Conservation (phyloP, 441 rosid species). For the Pelargonium fulgidum region DNA sequence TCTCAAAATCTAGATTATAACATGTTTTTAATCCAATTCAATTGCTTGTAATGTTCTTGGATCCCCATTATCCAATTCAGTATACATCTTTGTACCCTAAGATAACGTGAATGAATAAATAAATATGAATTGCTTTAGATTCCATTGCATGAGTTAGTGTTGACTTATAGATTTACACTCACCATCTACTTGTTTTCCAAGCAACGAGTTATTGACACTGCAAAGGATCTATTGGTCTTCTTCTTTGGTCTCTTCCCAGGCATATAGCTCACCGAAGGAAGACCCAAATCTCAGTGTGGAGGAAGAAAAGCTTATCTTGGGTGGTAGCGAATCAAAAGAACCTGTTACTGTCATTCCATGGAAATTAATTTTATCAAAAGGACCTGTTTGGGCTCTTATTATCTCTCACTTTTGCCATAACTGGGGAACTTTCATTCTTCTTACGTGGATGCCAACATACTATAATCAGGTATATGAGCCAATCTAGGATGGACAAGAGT, state of each 20-base stretch:
- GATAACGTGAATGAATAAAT: too few relatives aligned
- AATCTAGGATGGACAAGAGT: neutral
- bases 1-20: neutral
- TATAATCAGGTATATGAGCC: conserved; percentile 69
- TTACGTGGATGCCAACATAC: conserved; percentile 99
- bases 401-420: conserved; percentile 95
- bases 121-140: neutral
- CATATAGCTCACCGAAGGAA: conserved; percentile 81
- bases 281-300: conserved; percentile 64
- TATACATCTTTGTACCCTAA: too few relatives aligned
- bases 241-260: conserved; percentile 42
- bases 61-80: neutral
- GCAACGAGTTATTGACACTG: neutral
- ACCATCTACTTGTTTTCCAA: neutral
- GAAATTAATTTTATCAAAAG: conserved; percentile 82
- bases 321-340: conserved; percentile 59
- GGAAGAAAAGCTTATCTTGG: conserved; percentile 60
- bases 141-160: neutral
- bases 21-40: neutral
- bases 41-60: neutral
- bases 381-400: conserved; percentile 97
- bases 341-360: conserved; percentile 88
- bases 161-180: neutral
- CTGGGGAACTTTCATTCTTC: conserved; percentile 95
- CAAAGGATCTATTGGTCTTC: neutral